phyloP scores from a whole-genome alignment of 2,329 filamentous ascomycete genomes.

The Alternaria gansuensis region DNA sequence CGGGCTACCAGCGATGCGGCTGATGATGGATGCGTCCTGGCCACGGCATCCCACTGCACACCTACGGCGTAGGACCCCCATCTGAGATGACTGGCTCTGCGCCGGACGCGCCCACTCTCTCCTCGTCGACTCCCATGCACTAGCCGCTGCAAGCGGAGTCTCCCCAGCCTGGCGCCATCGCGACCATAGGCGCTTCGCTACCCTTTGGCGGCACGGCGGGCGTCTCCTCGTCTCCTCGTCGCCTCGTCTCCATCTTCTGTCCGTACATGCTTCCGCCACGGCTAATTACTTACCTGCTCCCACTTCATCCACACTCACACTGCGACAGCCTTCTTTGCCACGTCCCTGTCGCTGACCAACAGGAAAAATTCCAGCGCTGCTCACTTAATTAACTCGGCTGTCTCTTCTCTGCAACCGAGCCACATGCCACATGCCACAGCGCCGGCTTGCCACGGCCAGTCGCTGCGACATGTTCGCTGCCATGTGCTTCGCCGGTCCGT shows the following conservation, averaged over 20 bases:
- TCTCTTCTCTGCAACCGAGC: slow-evolving; percentile 20
- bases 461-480: slow-evolving; percentile 11
- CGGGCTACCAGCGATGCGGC: slow-evolving; percentile 47
- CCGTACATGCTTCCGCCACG: slow-evolving; percentile 41
- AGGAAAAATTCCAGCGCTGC: slow-evolving; percentile 22
- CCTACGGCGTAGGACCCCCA: slow-evolving; percentile 13
- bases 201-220: slow-evolving; percentile 45
- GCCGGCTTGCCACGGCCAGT: slow-evolving; percentile 14
- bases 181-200: slow-evolving; percentile 42
- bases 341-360: slow-evolving; percentile 35
- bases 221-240: slow-evolving; percentile 18
- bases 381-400: slow-evolving; percentile 4
- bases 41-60: slow-evolving; percentile 11
- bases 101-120: slow-evolving; percentile 46
- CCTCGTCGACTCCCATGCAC: slow-evolving; percentile 38
- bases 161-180: slow-evolving; percentile 46
- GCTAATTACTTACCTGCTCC: slow-evolving; percentile 47
- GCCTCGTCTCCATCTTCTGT: slow-evolving; percentile 20
- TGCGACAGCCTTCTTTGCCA: slow-evolving; percentile 16
- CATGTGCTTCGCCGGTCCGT: slow-evolving; percentile 30
- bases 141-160: slow-evolving; percentile 52
- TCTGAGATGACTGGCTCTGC: slow-evolving; percentile 52
- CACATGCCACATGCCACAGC: slow-evolving; percentile 22
- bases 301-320: slow-evolving; percentile 33
- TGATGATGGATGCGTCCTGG: slow-evolving; percentile 48